A percentile compares a stretch with the other conserved stretches of the same genome.
Evolutionary conservation across 2,329 filamentous ascomycete genomes (phyloP).

Genomic region (Allantophomopsis lycopodina): DNA sequence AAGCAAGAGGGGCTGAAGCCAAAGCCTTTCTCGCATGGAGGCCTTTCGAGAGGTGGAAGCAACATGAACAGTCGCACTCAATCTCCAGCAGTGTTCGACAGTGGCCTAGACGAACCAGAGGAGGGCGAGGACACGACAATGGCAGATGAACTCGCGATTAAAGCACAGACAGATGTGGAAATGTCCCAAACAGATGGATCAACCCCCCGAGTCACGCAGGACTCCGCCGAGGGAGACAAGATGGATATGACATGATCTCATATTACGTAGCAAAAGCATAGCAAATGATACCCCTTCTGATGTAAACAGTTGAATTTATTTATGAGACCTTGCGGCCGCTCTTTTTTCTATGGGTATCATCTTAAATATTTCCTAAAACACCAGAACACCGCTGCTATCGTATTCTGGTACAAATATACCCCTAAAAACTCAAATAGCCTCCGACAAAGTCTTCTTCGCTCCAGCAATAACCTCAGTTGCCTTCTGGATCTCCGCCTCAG

Average conservation of each 20-base stretch:
- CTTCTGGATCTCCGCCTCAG: conserved; percentile 33
- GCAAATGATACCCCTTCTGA: conserved; percentile 11
- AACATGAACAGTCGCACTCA: conserved; percentile 22
- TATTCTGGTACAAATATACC: too few relatives aligned
- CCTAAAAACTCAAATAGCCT: conserved; percentile 26
- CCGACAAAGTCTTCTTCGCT: conserved; percentile 37
- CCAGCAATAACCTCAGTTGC: conserved; percentile 30
- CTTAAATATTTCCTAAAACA: neutral
- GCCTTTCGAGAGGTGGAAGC: conserved; percentile 25
- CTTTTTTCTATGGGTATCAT: too few relatives aligned
- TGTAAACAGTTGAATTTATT: neutral
- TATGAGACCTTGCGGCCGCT: neutral
- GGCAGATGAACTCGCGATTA: conserved; percentile 31
- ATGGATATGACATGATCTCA: conserved; percentile 43
- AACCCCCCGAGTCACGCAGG: too few relatives aligned
- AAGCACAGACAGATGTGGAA: too few relatives aligned
- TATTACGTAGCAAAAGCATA: conserved; percentile 26
- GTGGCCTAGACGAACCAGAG: conserved; percentile 10
- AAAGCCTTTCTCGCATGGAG: conserved; percentile 11
- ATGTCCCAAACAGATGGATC: too few relatives aligned
- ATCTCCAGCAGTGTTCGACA: conserved; percentile 19
- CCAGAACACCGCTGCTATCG: neutral
- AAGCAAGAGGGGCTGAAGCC: conserved; percentile 23
- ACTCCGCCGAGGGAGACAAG: conserved; percentile 25
- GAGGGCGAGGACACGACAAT: conserved; percentile 45